Evolutionary conservation across 495 filamentous ascomycete species (phyloP).

Genomic region (Neurospora sp.): DNA sequence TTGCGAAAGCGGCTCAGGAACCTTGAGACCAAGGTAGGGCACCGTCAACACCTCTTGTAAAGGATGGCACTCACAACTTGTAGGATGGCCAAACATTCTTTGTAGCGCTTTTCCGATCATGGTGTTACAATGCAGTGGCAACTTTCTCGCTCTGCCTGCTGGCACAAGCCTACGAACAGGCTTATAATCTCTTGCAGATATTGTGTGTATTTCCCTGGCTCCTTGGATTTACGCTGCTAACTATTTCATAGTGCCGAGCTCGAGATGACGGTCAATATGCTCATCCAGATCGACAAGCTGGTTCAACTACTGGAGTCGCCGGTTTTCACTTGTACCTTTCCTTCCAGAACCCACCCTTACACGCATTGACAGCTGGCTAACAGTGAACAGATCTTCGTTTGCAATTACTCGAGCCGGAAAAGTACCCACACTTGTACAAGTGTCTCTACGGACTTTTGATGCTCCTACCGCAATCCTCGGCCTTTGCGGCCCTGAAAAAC

Average conservation of each 20-base stretch:
- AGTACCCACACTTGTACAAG: constrained; percentile 94
- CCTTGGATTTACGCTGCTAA: constrained; percentile 4
- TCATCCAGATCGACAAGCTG: constrained; percentile 98
- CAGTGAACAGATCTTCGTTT: constrained; percentile 66
- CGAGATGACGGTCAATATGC: constrained; percentile 97
- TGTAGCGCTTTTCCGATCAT: constrained; percentile 84
- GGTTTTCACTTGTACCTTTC: constrained; percentile 82
- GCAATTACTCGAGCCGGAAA: constrained; percentile 95
- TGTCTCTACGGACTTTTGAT: constrained; percentile 96
- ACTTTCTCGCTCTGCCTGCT: constrained; percentile 94
- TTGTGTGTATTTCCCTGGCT: constrained; percentile 49
- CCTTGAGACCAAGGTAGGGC: constrained; percentile 66
- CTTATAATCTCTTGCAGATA: constrained; percentile 91
- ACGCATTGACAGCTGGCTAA: constrained; percentile 5
- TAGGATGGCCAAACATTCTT: constrained; percentile 94
- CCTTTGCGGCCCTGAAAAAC: constrained; percentile 95
- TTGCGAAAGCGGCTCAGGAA: constrained; percentile 84
- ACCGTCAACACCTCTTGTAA: not conserved
- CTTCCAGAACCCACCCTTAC: not conserved
- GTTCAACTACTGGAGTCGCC: constrained; percentile 96
- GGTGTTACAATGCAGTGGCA: constrained; percentile 98
- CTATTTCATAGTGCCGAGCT: constrained; percentile 64
- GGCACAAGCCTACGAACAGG: constrained; percentile 97
- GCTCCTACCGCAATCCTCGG: constrained; percentile 94
- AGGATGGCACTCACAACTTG: constrained; percentile 10